Conservation (phyloP, 2,329 filamentous ascomycete genomes). For the Calonectria hawksworthii region DNA sequence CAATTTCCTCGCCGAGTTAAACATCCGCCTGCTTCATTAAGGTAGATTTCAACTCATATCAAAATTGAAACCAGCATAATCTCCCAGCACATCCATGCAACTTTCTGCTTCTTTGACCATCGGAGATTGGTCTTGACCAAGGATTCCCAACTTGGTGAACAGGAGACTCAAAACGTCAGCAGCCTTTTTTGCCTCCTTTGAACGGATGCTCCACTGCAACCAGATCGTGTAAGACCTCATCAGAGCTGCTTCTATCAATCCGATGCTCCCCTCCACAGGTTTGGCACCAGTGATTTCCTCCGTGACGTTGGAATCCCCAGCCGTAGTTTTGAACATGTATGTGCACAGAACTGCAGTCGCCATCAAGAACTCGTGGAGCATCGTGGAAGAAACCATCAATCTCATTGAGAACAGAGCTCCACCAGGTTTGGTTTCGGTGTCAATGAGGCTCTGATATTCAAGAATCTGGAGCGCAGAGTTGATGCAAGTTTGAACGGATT, state of each 20-base stretch:
- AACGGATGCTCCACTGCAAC: slow-evolving; percentile 11
- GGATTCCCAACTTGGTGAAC: neutral
- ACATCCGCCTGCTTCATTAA: too few relatives aligned
- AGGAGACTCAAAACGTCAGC: slow-evolving; percentile 9
- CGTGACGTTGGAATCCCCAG: neutral
- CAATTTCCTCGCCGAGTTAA: too few relatives aligned
- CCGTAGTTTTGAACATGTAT: slow-evolving; percentile 11
- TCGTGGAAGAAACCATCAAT: slow-evolving; percentile 18
- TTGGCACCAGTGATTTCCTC: neutral
- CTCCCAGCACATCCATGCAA: neutral
- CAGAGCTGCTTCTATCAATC: neutral
- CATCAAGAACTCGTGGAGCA: slow-evolving; percentile 22
- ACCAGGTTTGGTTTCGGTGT: slow-evolving; percentile 15
- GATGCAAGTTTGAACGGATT: neutral
- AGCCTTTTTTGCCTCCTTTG: slow-evolving; percentile 19
- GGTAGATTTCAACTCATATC: neutral
- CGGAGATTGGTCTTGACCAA: neutral
- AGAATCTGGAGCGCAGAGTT: slow-evolving; percentile 14
- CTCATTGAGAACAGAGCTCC: slow-evolving; percentile 1
- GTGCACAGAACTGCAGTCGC: slow-evolving; percentile 19
- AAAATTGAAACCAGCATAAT: neutral
- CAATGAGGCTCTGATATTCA: neutral
- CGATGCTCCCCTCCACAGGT: neutral
- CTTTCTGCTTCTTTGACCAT: neutral
- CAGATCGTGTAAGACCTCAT: slow-evolving; percentile 12